These are phyloP conservation scores for Hymenotorrendiella dingleyae DNA, from an alignment of 2,329 filamentous ascomycete genomes.

Conservation along the genomic window DNA sequence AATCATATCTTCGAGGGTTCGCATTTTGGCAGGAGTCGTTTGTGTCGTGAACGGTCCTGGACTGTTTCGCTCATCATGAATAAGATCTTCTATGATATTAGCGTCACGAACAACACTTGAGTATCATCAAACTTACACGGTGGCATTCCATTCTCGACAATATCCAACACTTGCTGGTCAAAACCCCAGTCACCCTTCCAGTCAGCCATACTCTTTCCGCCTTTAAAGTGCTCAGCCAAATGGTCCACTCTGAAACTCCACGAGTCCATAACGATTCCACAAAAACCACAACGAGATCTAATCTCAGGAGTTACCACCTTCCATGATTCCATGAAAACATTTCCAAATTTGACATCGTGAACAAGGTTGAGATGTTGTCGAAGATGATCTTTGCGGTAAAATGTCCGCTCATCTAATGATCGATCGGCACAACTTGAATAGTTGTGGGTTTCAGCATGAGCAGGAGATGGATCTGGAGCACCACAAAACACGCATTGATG, in stretches of 20 bases:
- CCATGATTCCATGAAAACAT: conserved; percentile 62
- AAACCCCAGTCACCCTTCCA: conserved; percentile 69
- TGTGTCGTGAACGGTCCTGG: conserved; percentile 44
- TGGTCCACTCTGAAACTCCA: conserved; percentile 58
- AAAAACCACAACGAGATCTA: conserved; percentile 60
- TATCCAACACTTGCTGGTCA: conserved; percentile 51
- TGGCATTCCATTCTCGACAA: conserved; percentile 62
- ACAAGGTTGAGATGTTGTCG: conserved; percentile 59
- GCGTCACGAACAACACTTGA: conserved; percentile 5
- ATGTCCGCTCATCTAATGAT: conserved; percentile 53
- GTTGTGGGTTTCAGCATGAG: conserved; percentile 54
- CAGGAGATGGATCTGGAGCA: conserved; percentile 46
- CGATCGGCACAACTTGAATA: conserved; percentile 62
- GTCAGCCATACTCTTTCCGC: conserved; percentile 59
- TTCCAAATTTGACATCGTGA: conserved; percentile 52
- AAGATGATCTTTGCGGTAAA: conserved; percentile 63
- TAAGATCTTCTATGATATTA: conserved; percentile 43
- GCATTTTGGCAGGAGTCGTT: conserved; percentile 40
- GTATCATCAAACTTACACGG: conserved; percentile 46
- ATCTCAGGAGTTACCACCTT: conserved; percentile 55
- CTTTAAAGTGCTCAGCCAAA: conserved; percentile 63
- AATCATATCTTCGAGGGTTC: conserved; percentile 56
- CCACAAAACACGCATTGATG: conserved; percentile 56
- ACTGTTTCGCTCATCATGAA: conserved; percentile 55
- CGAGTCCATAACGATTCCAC: conserved; percentile 53